Evolutionary conservation across 2,329 filamentous ascomycete species (phyloP).

Genomic region (Trichoderma cornu-damae): DNA sequence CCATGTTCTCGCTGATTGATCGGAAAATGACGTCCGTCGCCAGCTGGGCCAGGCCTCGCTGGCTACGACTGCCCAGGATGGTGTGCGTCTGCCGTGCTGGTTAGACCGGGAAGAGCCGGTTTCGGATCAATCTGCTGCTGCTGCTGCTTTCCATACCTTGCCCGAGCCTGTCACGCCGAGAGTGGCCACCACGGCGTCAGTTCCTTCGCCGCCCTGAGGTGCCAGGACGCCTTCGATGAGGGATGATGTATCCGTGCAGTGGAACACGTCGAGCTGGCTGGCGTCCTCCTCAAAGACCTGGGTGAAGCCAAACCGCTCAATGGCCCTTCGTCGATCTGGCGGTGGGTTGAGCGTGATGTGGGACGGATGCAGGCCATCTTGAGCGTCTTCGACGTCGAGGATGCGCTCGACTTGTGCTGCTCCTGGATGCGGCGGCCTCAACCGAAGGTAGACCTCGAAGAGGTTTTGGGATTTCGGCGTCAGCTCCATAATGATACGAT

Average conservation of each 20-base stretch:
- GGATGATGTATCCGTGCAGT: constrained; percentile 67
- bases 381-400: constrained; percentile 65
- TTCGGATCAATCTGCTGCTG: background rate
- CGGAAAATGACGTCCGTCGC: constrained; percentile 85
- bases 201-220: constrained; percentile 65
- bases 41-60: constrained; percentile 88
- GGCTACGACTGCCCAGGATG: constrained; percentile 79
- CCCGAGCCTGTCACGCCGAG: constrained; percentile 92
- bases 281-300: constrained; percentile 85
- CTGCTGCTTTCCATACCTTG: constrained; percentile 62
- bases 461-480: constrained; percentile 49
- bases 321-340: constrained; percentile 76
- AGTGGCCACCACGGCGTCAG: constrained; percentile 86
- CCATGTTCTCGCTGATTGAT: constrained; percentile 67
- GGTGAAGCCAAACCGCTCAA: constrained; percentile 94
- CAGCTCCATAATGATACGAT: constrained; percentile 15
- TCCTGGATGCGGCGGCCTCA: constrained; percentile 60
- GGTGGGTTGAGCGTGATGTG: constrained; percentile 76
- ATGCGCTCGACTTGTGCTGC: constrained; percentile 57
- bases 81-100: constrained; percentile 72
- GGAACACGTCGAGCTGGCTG: constrained; percentile 79
- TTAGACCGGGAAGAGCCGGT: background rate
- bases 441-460: constrained; percentile 86
- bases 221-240: constrained; percentile 79
- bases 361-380: constrained; percentile 45